Conservation (phyloP, 345 rosid species). For the Lumnitzera racemosa region DNA sequence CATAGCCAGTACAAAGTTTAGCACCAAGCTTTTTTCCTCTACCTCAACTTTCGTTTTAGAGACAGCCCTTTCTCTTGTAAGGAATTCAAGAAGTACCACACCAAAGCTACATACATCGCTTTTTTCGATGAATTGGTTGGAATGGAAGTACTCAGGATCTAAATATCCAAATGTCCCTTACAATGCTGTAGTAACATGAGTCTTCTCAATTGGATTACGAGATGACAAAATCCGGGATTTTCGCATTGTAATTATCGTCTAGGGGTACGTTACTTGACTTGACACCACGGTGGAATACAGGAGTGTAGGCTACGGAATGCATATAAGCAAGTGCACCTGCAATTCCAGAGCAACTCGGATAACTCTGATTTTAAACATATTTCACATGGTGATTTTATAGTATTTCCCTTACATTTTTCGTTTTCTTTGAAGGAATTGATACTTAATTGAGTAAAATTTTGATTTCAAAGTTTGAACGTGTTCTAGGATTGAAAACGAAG, state of each 20-base stretch:
- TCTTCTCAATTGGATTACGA: constrained; percentile 10
- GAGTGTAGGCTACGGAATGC: constrained; percentile 12
- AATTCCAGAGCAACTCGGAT: too few relatives aligned
- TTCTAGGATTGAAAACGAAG: too few relatives aligned
- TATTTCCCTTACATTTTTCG: constrained; percentile 1
- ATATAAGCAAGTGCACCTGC: constrained; percentile 20
- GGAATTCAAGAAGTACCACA: constrained; percentile 9
- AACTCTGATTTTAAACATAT: constrained; percentile 4
- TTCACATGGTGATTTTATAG: constrained; percentile 10
- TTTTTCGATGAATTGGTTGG: constrained; percentile 14
- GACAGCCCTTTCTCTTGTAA: constrained; percentile 11
- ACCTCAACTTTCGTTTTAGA: constrained; percentile 8
- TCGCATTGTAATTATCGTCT: constrained; percentile 11
- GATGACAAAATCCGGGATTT: constrained; percentile 14
- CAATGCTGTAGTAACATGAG: constrained; percentile 12
- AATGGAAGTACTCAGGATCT: constrained; percentile 17
- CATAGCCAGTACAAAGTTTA: too few relatives aligned
- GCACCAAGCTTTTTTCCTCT: not conserved
- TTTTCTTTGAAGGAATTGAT: constrained; percentile 7
- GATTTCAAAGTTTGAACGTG: too few relatives aligned
- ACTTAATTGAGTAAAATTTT: too few relatives aligned
- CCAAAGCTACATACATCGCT: constrained; percentile 17
- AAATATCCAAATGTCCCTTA: constrained; percentile 20
- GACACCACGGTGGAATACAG: constrained; percentile 14
- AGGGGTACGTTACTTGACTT: constrained; percentile 19